Conservation (phyloP, 2,329 filamentous ascomycete species). For the Verruconis gallopava region DNA sequence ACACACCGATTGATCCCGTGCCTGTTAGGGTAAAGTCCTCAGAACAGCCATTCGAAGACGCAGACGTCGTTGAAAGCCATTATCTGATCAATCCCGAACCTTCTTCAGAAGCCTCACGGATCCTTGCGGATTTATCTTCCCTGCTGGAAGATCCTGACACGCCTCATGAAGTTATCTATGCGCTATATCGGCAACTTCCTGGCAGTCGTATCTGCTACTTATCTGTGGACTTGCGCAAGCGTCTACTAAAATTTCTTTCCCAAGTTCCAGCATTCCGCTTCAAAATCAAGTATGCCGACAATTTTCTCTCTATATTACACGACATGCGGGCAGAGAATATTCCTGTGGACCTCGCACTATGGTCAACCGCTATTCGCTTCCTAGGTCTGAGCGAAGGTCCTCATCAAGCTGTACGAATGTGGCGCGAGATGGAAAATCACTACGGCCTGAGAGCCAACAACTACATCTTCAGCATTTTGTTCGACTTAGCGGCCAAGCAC, state of each 20-base stretch:
- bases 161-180: slow-evolving; percentile 37
- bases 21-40: too few relatives aligned
- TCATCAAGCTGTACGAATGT: slow-evolving; percentile 54
- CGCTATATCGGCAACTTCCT: slow-evolving; percentile 39
- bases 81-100: too few relatives aligned
- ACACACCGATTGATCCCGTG: too few relatives aligned
- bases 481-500: slow-evolving; percentile 74
- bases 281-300: slow-evolving; percentile 17
- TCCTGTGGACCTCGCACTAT: slow-evolving; percentile 54
- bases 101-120: not conserved
- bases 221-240: slow-evolving; percentile 39
- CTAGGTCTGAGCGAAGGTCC: slow-evolving; percentile 56
- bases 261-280: not conserved
- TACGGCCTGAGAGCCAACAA: slow-evolving; percentile 52
- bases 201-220: slow-evolving; percentile 41
- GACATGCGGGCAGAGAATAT: slow-evolving; percentile 69
- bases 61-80: too few relatives aligned
- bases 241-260: slow-evolving; percentile 26
- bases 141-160: slow-evolving; percentile 14
- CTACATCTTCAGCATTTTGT: slow-evolving; percentile 89
- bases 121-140: not conserved
- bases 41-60: too few relatives aligned
- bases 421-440: slow-evolving; percentile 78
- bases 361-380: slow-evolving; percentile 74
- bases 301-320: slow-evolving; percentile 71